Evolutionary conservation across 139 green algal species (phyloP).

Genomic region (Pycnococcus provasolii): DNA sequence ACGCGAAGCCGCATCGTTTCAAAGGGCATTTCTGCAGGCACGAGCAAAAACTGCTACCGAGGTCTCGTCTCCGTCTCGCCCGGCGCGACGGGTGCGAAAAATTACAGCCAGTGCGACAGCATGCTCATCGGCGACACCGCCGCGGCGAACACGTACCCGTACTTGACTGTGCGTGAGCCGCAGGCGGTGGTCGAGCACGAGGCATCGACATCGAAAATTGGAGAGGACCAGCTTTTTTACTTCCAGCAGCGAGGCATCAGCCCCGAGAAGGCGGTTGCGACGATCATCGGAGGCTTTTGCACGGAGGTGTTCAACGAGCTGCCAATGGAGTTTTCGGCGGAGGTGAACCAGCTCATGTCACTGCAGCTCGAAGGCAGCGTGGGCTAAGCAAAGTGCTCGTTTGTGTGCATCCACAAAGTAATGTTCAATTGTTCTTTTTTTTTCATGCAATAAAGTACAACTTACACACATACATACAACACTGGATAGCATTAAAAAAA

Average conservation of each 20-base stretch:
- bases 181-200: slow-evolving; percentile 91
- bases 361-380: slow-evolving; percentile 96
- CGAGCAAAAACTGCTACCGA: slow-evolving; percentile 66
- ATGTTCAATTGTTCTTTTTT: too few relatives aligned
- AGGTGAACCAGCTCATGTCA: slow-evolving; percentile 97
- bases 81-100: slow-evolving; percentile 65
- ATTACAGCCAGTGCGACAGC: slow-evolving; percentile 95
- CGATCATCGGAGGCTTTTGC: slow-evolving; percentile 98
- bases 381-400: slow-evolving; percentile 45
- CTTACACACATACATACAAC: too few relatives aligned
- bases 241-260: slow-evolving; percentile 94
- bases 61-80: slow-evolving; percentile 76
- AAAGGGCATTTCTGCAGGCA: slow-evolving; percentile 93
- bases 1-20: slow-evolving; percentile 90
- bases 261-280: slow-evolving; percentile 81
- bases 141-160: slow-evolving; percentile 96
- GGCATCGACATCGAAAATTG: slow-evolving; percentile 92
- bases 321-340: slow-evolving; percentile 91
- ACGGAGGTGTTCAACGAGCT: slow-evolving; percentile 98
- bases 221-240: slow-evolving; percentile 99
- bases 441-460: too few relatives aligned
- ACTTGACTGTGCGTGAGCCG: slow-evolving; percentile 93
- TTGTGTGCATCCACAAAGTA: too few relatives aligned
- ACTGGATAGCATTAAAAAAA: too few relatives aligned
- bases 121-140: slow-evolving; percentile 98